Evolutionary conservation across 495 filamentous ascomycete genomes (phyloP).

Genomic region (Penicillium psychrofluorescens): DNA sequence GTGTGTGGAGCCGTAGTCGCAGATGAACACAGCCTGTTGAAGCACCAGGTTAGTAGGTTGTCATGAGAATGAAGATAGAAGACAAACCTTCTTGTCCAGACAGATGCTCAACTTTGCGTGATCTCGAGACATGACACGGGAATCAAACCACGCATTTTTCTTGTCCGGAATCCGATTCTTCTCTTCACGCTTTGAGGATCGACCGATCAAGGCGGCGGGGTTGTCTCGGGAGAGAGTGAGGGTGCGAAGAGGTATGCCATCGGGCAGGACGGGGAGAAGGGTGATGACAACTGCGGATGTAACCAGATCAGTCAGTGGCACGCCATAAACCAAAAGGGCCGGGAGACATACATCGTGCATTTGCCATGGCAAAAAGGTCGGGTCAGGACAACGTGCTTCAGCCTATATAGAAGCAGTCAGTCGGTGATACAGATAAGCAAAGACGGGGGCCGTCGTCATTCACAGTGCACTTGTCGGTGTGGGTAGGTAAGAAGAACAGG

Average conservation of each 20-base stretch:
- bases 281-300: slow-evolving; percentile 17
- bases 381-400: neutral
- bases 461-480: too few relatives aligned
- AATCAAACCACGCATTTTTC: slow-evolving; percentile 72
- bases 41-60: slow-evolving; percentile 9
- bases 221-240: slow-evolving; percentile 21
- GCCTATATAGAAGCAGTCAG: neutral
- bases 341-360: slow-evolving; percentile 7
- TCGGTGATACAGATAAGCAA: neutral
- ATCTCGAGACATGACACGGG: slow-evolving; percentile 71
- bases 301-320: slow-evolving; percentile 6
- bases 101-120: slow-evolving; percentile 58
- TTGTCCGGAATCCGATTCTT: slow-evolving; percentile 42
- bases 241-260: slow-evolving; percentile 19
- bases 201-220: slow-evolving; percentile 39
- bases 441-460: too few relatives aligned
- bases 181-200: slow-evolving; percentile 49
- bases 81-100: slow-evolving; percentile 31
- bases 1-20: slow-evolving; percentile 50
- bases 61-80: neutral
- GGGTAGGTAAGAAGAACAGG: too few relatives aligned
- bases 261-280: slow-evolving; percentile 15
- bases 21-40: slow-evolving; percentile 32
- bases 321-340: neutral
- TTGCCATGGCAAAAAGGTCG: slow-evolving; percentile 19